Base-by-base conservation (phyloP, 73 alveolate genomes). In the Tetrahymena elliotti region DNA sequence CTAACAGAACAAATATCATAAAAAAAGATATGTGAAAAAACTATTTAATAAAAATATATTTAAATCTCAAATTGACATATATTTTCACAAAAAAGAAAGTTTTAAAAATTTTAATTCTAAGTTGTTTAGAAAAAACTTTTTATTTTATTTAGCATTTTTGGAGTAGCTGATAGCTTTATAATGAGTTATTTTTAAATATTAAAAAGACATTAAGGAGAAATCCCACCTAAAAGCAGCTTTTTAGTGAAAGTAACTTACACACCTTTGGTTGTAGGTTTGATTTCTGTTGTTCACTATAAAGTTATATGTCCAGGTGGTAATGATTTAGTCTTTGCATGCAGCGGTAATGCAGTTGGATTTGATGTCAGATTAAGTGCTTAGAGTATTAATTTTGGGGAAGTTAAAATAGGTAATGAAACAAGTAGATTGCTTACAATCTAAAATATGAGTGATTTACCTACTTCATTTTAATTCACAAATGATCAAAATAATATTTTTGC, bases 321-420 rank as follows among this genome's bases (percentile, higher is more conserved):
- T 97, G 98, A 96, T 47, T 96, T 98, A 33, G 96, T 96, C 38
- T 97, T 99, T 94, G 97, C 99, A 6, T 95, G 98, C 93, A 95
- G 97, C 33, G 99, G 99, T 8, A 96, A 97, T 4, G 99, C 99
- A 35, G 95, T 96, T 3, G 99, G 99, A 27, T 97, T 97, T 52
- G 97, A 97, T 92, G 99, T 98, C 1, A 96, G 96, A 93, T 94
- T 99, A 82, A 96, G 98, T 92, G 95, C 97, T 41, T 97, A 98
- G 93, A 95, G 98, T 40, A 97, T 99, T 84, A 98, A 99, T 95
- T 99, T 99, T 95, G 99, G 99, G 41, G 99, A 98, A 92, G 99
- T 99, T 33, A 98, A 97, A 93, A 94, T 97, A 92, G 99, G 99
- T 4, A 96, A 97, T 41, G 95, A 98, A 52, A 98, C 99, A 36